Percentiles rank a stretch among this genome's conserved stretches.
phyloP scores from a whole-genome alignment of 2,329 filamentous ascomycete genomes.

The Epichloe coenophiala region DNA sequence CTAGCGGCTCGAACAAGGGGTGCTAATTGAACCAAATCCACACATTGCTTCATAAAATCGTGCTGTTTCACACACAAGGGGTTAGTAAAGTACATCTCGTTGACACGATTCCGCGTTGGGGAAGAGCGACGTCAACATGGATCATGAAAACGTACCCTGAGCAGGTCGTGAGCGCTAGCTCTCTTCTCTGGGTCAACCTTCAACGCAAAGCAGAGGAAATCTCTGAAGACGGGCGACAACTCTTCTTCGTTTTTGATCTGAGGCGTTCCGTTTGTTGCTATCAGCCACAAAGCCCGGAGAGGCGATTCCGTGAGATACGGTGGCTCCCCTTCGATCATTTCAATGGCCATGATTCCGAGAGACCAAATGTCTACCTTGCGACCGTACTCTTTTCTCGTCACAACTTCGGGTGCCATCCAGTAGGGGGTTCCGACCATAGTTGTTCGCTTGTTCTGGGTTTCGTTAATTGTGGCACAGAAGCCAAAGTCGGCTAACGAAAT shows the following conservation, averaged over 20 bases:
- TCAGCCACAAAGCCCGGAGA: slow-evolving; percentile 82
- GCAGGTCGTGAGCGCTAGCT: slow-evolving; percentile 83
- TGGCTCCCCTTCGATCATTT: slow-evolving; percentile 98
- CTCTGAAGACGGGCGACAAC: slow-evolving; percentile 67
- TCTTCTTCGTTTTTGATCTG: slow-evolving; percentile 86
- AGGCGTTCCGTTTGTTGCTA: slow-evolving; percentile 92
- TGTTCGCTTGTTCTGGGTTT: slow-evolving; percentile 90
- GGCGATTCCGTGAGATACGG: slow-evolving; percentile 94
- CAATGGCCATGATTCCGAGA: slow-evolving; percentile 96
- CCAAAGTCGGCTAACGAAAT: slow-evolving; percentile 73
- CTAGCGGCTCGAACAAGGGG: slow-evolving; percentile 79
- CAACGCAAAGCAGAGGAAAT: slow-evolving; percentile 84
- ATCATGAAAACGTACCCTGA: slow-evolving; percentile 52
- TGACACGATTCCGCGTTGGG: too few species aligned
- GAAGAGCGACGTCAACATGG: neutral
- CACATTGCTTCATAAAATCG: slow-evolving; percentile 66
- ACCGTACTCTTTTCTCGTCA: slow-evolving; percentile 94
- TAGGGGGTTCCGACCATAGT: slow-evolving; percentile 99
- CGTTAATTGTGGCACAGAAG: slow-evolving; percentile 97
- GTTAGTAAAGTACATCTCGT: neutral
- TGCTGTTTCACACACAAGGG: slow-evolving; percentile 37
- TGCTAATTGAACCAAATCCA: slow-evolving; percentile 63
- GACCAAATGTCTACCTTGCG: slow-evolving; percentile 99
- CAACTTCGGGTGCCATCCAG: slow-evolving; percentile 99
- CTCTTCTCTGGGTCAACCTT: slow-evolving; percentile 97